Evolutionary conservation across 345 rosid genomes (phyloP).

Genomic region (Acer campestre): DNA sequence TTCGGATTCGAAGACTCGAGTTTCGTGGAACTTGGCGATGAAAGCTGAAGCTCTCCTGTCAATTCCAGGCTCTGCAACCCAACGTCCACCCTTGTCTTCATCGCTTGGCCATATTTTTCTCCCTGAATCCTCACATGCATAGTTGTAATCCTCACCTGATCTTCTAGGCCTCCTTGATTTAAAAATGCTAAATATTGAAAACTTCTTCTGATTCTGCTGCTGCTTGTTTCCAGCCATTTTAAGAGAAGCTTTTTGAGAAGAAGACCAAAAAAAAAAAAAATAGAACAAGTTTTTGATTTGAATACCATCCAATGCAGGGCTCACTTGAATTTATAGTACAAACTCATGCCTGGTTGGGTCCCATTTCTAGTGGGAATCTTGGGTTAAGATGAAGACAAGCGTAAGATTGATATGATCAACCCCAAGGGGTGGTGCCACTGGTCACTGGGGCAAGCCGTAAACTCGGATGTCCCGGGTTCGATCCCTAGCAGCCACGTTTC

Average conservation of each 20-base stretch:
- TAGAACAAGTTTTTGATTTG: neutral
- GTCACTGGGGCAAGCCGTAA: too few relatives aligned
- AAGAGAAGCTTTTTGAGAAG: neutral
- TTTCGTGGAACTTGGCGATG: slow-evolving; percentile 55
- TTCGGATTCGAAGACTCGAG: slow-evolving; percentile 48
- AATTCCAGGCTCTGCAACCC: slow-evolving; percentile 53
- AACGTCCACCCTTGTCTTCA: slow-evolving; percentile 33
- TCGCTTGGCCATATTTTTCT: slow-evolving; percentile 40
- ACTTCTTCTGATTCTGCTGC: slow-evolving; percentile 15
- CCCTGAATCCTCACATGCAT: slow-evolving; percentile 17
- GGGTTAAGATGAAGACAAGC: neutral
- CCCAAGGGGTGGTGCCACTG: too few relatives aligned
- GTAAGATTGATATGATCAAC: neutral
- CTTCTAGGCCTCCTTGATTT: slow-evolving; percentile 36
- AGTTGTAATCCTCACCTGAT: neutral
- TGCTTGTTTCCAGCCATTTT: slow-evolving; percentile 44
- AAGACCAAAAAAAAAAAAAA: too few relatives aligned
- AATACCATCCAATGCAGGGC: neutral
- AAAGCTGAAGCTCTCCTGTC: slow-evolving; percentile 46
- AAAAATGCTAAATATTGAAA: slow-evolving; percentile 42
- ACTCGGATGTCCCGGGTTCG: too few relatives aligned
- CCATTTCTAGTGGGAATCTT: neutral
- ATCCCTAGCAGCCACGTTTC: too few relatives aligned
- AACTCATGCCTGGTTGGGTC: neutral
- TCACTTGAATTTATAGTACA: neutral